These are phyloP conservation scores for Mallotus repandus DNA, from an alignment of 441 rosid species.

Conservation along the genomic window DNA sequence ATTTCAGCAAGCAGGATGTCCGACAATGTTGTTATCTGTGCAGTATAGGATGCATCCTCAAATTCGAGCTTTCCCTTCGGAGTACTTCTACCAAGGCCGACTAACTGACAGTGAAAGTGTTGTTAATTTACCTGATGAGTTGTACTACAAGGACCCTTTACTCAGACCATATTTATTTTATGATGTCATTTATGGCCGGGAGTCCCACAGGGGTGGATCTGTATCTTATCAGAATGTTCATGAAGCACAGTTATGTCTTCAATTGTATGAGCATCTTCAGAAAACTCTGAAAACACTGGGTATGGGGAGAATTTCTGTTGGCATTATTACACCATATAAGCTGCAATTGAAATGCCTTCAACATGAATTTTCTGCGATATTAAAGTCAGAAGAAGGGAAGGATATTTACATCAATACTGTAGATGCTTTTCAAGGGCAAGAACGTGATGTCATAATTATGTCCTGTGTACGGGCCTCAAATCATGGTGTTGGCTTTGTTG, in stretches of 20 bases:
- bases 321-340: conserved; percentile 96
- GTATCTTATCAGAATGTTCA: conserved; percentile 92
- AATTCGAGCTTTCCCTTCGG: conserved; percentile 93
- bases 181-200: conserved; percentile 90
- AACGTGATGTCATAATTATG: conserved; percentile 98
- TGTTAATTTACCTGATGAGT: conserved; percentile 71
- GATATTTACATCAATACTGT: conserved; percentile 95
- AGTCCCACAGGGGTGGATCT: conserved; percentile 96
- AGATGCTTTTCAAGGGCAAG: conserved; percentile 99
- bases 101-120: conserved; percentile 95
- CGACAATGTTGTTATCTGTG: conserved; percentile 90
- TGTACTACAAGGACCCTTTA: conserved; percentile 80
- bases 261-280: conserved; percentile 89
- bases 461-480: conserved; percentile 97
- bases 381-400: conserved; percentile 88
- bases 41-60: conserved; percentile 99
- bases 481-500: conserved; percentile 97
- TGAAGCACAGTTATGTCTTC: conserved; percentile 94
- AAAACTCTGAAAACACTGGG: conserved; percentile 68
- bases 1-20: conserved; percentile 98
- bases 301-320: conserved; percentile 71
- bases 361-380: conserved; percentile 73
- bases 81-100: conserved; percentile 96
- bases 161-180: conserved; percentile 86
- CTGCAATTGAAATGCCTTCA: conserved; percentile 96